These are phyloP conservation scores for Cicer arietinum DNA, from an alignment of 306 rosid genomes.

Conservation along the genomic window DNA sequence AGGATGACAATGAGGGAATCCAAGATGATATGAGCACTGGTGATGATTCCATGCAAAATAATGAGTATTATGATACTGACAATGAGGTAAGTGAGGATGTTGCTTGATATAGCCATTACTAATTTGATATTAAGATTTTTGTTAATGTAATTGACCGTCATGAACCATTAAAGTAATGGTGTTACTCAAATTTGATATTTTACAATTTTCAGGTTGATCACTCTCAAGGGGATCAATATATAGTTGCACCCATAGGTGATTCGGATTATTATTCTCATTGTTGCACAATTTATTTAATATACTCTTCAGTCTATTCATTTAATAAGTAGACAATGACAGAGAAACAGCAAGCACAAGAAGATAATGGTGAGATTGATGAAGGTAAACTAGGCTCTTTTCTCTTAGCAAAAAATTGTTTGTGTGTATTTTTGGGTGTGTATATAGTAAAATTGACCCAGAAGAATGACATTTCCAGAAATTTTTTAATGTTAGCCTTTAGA, in stretches of 20 bases:
- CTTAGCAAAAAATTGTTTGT: slow-evolving; percentile 17
- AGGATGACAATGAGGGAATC: slow-evolving; percentile 57
- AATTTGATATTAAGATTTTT: background rate
- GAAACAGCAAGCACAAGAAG: slow-evolving; percentile 62
- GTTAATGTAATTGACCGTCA: slow-evolving; percentile 2
- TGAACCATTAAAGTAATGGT: slow-evolving; percentile 24
- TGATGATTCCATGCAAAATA: slow-evolving; percentile 52
- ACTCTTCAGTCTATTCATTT: slow-evolving; percentile 20
- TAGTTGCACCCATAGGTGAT: slow-evolving; percentile 79
- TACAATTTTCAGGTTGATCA: slow-evolving; percentile 63
- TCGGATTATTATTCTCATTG: slow-evolving; percentile 8
- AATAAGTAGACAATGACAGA: slow-evolving; percentile 54
- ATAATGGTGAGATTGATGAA: slow-evolving; percentile 62
- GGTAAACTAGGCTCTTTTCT: slow-evolving; percentile 55
- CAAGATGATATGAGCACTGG: slow-evolving; percentile 52
- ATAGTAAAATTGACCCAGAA: slow-evolving; percentile 12
- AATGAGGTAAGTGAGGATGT: slow-evolving; percentile 52
- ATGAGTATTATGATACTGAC: slow-evolving; percentile 55
- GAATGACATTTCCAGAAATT: slow-evolving; percentile 2
- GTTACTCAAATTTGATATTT: slow-evolving; percentile 32
- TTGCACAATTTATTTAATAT: slow-evolving; percentile 19
- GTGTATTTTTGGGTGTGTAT: background rate
- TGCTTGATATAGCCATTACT: slow-evolving; percentile 33
- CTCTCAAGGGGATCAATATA: slow-evolving; percentile 65
- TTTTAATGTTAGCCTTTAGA: background rate